Percentiles rank a stretch among this genome's conserved stretches.
These are phyloP conservation scores for Shiraia sp. DNA, from an alignment of 2,329 filamentous ascomycete genomes.

Conservation along the genomic window DNA sequence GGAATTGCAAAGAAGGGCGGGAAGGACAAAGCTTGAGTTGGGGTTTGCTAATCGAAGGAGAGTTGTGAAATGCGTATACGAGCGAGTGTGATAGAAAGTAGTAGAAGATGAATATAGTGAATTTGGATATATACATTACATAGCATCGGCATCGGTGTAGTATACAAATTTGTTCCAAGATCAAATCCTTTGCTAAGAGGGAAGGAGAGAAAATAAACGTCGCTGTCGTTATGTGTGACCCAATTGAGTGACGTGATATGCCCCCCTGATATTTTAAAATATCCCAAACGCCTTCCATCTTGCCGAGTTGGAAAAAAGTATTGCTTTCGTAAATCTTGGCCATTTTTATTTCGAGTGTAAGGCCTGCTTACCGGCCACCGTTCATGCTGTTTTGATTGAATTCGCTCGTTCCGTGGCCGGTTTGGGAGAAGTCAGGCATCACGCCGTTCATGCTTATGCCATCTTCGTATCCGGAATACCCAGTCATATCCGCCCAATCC, in stretches of 20 bases:
- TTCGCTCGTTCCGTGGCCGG: slow-evolving; percentile 36
- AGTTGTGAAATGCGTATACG: too few relatives aligned
- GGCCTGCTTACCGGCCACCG: slow-evolving; percentile 19
- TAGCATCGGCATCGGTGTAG: neutral
- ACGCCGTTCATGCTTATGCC: slow-evolving; percentile 46
- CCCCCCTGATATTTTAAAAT: neutral
- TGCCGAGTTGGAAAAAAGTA: neutral
- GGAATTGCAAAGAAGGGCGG: too few relatives aligned
- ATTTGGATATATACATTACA: too few relatives aligned
- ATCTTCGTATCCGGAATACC: slow-evolving; percentile 41
- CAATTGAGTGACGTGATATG: neutral
- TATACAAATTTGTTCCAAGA: neutral
- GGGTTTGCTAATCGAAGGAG: too few relatives aligned
- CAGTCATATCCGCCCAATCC: slow-evolving; percentile 67
- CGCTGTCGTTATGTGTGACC: neutral
- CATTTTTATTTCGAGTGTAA: too few relatives aligned
- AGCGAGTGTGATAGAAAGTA: too few relatives aligned
- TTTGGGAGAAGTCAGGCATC: slow-evolving; percentile 35
- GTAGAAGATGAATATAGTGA: too few relatives aligned
- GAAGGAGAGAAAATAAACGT: neutral
- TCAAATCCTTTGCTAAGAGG: too few relatives aligned
- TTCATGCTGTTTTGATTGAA: slow-evolving; percentile 41
- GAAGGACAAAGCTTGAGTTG: too few relatives aligned
- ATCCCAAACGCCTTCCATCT: too few relatives aligned
- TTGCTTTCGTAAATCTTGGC: neutral